These are phyloP conservation scores for Saprolegnia diclina DNA, from an alignment of 352 stramenopile species.

Conservation along the genomic window DNA sequence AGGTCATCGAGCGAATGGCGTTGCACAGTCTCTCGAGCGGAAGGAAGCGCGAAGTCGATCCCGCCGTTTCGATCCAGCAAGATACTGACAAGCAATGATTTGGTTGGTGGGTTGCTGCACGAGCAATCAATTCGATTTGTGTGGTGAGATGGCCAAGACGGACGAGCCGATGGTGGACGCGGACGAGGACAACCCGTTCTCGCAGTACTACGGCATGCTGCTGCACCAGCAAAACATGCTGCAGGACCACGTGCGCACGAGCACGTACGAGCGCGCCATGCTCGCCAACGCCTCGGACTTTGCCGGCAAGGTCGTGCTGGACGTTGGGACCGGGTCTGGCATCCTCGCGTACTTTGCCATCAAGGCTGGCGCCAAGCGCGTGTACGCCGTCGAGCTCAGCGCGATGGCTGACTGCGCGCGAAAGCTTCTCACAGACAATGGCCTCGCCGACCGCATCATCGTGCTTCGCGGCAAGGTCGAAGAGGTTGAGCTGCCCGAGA, in stretches of 20 bases:
- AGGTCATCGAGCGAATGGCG: no score
- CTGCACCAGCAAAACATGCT: slow-evolving; percentile 99
- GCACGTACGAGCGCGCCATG: slow-evolving; percentile 97
- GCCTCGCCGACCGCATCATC: slow-evolving; percentile 92
- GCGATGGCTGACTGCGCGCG: slow-evolving; percentile 97
- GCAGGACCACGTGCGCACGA: slow-evolving; percentile 98
- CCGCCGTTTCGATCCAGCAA: no score
- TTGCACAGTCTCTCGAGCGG: no score
- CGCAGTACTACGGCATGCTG: slow-evolving; percentile 93
- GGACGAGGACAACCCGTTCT: slow-evolving; percentile 88
- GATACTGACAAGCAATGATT: not conserved
- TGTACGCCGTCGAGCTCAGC: slow-evolving; percentile 94
- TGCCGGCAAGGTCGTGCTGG: slow-evolving; percentile 96
- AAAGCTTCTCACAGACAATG: slow-evolving; percentile 92
- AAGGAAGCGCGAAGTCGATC: no score
- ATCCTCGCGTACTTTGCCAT: slow-evolving; percentile 98
- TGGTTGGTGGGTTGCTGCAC: not conserved
- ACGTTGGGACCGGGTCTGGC: slow-evolving; percentile 98
- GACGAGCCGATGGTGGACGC: slow-evolving; percentile 22
- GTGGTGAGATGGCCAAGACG: slow-evolving; percentile 7
- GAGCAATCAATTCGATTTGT: not conserved
- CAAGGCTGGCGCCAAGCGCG: slow-evolving; percentile 94
- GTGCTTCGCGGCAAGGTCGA: slow-evolving; percentile 98
- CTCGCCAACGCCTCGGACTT: slow-evolving; percentile 95
- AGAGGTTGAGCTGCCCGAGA: slow-evolving; percentile 92